Evolutionary conservation across 768 basidiomycete species (phyloP), one percentile per base, ranked within the genome.

Genomic region (Chalciporus piperatus): DNA sequence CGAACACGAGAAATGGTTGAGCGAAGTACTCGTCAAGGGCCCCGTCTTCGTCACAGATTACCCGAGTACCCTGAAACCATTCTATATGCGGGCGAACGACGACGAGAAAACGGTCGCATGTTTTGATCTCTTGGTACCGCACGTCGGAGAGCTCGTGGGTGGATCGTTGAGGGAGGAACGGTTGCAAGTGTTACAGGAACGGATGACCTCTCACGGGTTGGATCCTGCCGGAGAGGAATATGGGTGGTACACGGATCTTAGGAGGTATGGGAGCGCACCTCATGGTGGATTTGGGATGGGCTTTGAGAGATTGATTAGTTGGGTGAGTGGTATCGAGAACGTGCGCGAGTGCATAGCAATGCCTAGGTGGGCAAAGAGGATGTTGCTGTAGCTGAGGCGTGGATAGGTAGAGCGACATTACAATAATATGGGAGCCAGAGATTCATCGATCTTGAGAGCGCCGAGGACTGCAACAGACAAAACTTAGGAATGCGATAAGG

Each of bases 251-350:
- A 54, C 84, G 45, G 93, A 97, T 59, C 65, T 97, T 57, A 75
- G 96, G 52, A 77, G 76, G 61, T 95, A 80, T 60, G 97, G 97
- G 10, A 86, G 87, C 16, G 87, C 90, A 17, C 89, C 92, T 3
- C 96, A 98, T 69, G 94, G 90, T 14, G 97, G 97, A 14, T 98
- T 93, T 70, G 97, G 97, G 6, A 76, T 98, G 75, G 97, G 97
- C 2, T 97, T 96, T 62, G 97, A 99, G 69, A 75, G 97, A 54
- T 74, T 97, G 17, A 76, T 98, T 16, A 82, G 84, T 40, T 96
- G 91, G 89, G 70, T 97, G 11, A 83, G 86, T 17, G 94, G 93
- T 0, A 76, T 91, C 41, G 86, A 87, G 52, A 98, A 96, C 69
- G 80, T 98, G n/a, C 76, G 90, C 53, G 97, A 99, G 66, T 92